These are phyloP conservation scores for Suillus tomentosus DNA, from an alignment of 768 basidiomycete genomes.

Conservation along the genomic window DNA sequence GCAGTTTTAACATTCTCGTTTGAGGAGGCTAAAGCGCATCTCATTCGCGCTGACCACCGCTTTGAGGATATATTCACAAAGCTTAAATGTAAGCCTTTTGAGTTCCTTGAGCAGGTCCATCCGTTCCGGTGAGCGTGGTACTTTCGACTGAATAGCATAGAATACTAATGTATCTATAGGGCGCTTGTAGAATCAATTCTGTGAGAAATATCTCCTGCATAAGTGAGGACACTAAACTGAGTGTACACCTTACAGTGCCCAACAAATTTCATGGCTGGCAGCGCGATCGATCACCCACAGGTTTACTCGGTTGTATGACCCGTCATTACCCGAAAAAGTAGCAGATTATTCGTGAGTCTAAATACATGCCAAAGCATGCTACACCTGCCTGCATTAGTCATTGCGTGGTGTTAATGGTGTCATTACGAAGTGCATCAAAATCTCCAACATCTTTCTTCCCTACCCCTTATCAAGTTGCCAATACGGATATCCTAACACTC, in stretches of 20 bases:
- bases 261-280: constrained; percentile 87
- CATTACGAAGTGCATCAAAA: constrained; percentile 20
- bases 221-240: not conserved
- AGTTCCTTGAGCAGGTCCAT: constrained; percentile 72
- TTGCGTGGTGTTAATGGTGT: constrained; percentile 7
- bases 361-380: not conserved
- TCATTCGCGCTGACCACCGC: constrained; percentile 64
- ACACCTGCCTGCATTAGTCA: not conserved
- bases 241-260: constrained; percentile 45
- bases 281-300: constrained; percentile 81
- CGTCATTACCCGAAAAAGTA: constrained; percentile 68
- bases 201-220: constrained; percentile 38
- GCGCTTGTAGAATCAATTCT: constrained; percentile 74
- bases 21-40: constrained; percentile 71
- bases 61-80: constrained; percentile 69
- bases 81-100: constrained; percentile 75
- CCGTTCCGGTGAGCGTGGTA: constrained; percentile 67
- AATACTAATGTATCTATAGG: constrained; percentile 35
- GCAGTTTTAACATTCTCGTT: constrained; percentile 77
- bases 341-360: constrained; percentile 49
- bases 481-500: constrained; percentile 58
- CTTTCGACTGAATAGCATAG: not conserved
- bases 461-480: constrained; percentile 65
- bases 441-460: constrained; percentile 60
- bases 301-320: constrained; percentile 77